phyloP scores from a whole-genome alignment of 345 rosid species.

The Hibiscus tridactylites region DNA sequence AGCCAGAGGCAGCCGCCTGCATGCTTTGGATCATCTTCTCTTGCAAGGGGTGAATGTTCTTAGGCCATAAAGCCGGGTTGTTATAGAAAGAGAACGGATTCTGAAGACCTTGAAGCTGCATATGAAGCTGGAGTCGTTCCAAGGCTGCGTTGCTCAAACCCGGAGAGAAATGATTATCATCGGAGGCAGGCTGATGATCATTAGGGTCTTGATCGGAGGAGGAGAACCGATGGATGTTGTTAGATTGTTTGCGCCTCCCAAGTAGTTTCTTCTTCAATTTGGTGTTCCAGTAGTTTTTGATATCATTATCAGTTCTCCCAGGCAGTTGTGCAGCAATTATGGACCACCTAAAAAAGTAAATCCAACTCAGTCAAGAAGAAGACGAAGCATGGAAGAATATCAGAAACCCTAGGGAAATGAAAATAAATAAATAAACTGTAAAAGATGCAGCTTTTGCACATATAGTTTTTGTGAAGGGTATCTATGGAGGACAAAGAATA shows the following conservation, averaged over 20 bases:
- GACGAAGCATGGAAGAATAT: constrained; percentile 15
- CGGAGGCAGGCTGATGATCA: background rate
- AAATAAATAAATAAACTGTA: constrained; percentile 3
- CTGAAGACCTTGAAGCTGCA: constrained; percentile 78
- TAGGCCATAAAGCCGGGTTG: constrained; percentile 72
- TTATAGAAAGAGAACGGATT: constrained; percentile 53
- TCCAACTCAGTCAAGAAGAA: background rate
- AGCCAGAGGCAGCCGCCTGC: constrained; percentile 25
- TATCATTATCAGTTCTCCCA: constrained; percentile 97
- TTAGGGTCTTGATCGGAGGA: constrained; percentile 17
- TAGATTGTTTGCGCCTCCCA: constrained; percentile 65
- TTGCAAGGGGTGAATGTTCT: constrained; percentile 48
- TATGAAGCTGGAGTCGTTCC: constrained; percentile 87
- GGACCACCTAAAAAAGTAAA: constrained; percentile 60
- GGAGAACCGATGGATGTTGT: constrained; percentile 15
- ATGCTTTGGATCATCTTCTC: constrained; percentile 34
- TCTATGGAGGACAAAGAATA: constrained; percentile 30
- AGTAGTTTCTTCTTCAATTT: constrained; percentile 88
- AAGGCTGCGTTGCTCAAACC: constrained; percentile 62
- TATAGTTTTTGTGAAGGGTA: constrained; percentile 20
- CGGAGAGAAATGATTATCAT: constrained; percentile 23
- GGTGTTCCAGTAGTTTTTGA: constrained; percentile 96
- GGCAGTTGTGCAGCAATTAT: constrained; percentile 97
- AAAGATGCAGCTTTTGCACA: constrained; percentile 6
- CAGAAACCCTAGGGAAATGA: constrained; percentile 9